Base-by-base conservation (phyloP, 2,329 filamentous ascomycete genomes). In the Exophiala alcalophila region DNA sequence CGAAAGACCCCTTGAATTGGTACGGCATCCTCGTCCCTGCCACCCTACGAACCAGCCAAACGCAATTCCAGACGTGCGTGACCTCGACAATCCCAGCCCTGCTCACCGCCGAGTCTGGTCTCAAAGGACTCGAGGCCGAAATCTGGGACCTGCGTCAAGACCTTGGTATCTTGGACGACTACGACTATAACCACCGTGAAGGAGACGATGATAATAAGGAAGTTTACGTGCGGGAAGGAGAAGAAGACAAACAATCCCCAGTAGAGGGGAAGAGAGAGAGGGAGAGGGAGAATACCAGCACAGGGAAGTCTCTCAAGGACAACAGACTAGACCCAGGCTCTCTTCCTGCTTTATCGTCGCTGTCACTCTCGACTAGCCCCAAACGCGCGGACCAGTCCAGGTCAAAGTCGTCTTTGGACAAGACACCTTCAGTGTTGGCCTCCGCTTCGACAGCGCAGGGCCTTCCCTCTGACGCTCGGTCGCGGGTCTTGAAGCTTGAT, bases 11-110 rank as follows among this genome's bases (percentile, higher is more conserved):
- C 5, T 53, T 74, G 16, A 60, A 61, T 15, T 73, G 70, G 70
- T 74, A 71, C 52, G 71, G 71, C 4, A 67, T 74, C 27, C 58
- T 74, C 9, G 64, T 70, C 12, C 67, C 71, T 3, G 60, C 61
- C 7, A 61, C 67, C 16, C 59, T 74, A 24, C 68, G 68, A 40
- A 61, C 47, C 25, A 66, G 69, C 3, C 71, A 73, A 52, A 58
- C 50, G 33, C 63, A 62, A 10, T 74, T 74, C 47, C 59, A 55
- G 5, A 50, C 56, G n/a, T 66, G 60, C 10, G 52, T 70, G n/a
- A 59, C 63, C 18, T 55, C 56, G 6, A 49, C 56, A 2, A 53
- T 70, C 16, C 60, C 67, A 2, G 54, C 61, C 16, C 49, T 73
- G 41, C 60, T 66, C 10, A 63, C 57, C 30, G 56, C 65, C 3